A percentile compares a stretch with the other conserved stretches of the same genome.
phyloP scores from a whole-genome alignment of 2,329 filamentous ascomycete species.

The Ophiostoma quercus region DNA sequence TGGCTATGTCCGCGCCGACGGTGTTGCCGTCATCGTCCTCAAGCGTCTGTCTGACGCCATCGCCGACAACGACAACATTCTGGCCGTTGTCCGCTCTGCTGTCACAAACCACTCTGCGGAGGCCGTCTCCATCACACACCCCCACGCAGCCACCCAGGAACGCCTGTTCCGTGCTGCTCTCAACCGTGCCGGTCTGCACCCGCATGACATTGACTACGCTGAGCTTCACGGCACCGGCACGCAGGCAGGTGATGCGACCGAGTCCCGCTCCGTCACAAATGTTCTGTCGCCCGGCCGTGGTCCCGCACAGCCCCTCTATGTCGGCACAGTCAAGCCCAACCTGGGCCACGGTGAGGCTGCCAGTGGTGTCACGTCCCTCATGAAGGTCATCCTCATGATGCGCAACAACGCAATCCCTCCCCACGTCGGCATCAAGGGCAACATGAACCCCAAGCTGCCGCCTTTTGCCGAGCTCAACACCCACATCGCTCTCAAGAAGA shows the following conservation, averaged over 20 bases:
- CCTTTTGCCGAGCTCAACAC: constrained; percentile 50
- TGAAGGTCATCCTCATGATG: constrained; percentile 62
- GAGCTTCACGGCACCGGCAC: constrained; percentile 90
- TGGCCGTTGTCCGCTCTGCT: constrained; percentile 70
- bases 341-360: constrained; percentile 59
- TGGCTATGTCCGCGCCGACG: constrained; percentile 74
- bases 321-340: constrained; percentile 61
- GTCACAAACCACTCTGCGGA: constrained; percentile 79
- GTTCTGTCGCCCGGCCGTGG: constrained; percentile 46
- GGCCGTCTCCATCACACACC: constrained; percentile 76
- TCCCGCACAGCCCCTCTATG: constrained; percentile 49
- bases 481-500: constrained; percentile 52
- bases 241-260: constrained; percentile 74
- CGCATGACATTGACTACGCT: constrained; percentile 72
- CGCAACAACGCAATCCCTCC: constrained; percentile 59
- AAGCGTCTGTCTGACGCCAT: constrained; percentile 75
- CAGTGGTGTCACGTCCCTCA: constrained; percentile 55
- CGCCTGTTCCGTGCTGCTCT: constrained; percentile 65
- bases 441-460: constrained; percentile 57
- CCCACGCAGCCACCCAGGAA: constrained; percentile 71
- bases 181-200: constrained; percentile 67
- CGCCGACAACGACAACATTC: constrained; percentile 67
- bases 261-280: constrained; percentile 70
- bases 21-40: constrained; percentile 65
- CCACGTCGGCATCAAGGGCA: constrained; percentile 61